Evolutionary conservation across 1,284 basidiomycete genomes (phyloP).

Genomic region (Cutaneotrichosporon cyanovorans): DNA sequence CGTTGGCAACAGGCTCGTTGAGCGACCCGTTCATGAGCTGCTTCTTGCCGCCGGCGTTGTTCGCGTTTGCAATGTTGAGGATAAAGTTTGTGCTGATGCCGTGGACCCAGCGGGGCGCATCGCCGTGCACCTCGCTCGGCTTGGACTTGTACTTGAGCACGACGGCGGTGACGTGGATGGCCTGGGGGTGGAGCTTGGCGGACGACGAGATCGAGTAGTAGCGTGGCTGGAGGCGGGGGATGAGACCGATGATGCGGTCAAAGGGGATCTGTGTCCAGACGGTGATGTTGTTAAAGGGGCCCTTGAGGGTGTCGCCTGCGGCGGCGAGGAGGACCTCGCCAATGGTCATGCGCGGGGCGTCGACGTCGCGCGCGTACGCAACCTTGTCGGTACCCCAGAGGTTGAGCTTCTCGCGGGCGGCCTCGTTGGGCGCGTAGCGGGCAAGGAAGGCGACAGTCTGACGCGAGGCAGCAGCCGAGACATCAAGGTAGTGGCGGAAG

Average conservation of each 20-base stretch:
- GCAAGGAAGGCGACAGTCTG: slow-evolving; percentile 82
- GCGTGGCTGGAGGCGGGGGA: slow-evolving; percentile 88
- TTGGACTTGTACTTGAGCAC: slow-evolving; percentile 81
- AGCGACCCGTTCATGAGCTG: slow-evolving; percentile 24
- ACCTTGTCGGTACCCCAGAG: slow-evolving; percentile 81
- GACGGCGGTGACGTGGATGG: slow-evolving; percentile 91
- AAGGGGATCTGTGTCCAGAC: slow-evolving; percentile 79
- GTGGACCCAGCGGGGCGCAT: slow-evolving; percentile 55
- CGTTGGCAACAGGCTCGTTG: neutral
- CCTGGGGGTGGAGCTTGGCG: slow-evolving; percentile 78
- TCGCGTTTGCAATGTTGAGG: slow-evolving; percentile 75
- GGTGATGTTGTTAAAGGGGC: slow-evolving; percentile 57
- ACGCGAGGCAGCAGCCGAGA: slow-evolving; percentile 84
- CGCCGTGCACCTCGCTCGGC: slow-evolving; percentile 50
- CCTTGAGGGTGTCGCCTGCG: slow-evolving; percentile 64
- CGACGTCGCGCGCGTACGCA: slow-evolving; percentile 67
- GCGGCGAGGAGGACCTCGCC: slow-evolving; percentile 80
- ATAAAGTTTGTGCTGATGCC: slow-evolving; percentile 88
- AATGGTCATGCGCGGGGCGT: slow-evolving; percentile 75
- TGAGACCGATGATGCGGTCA: slow-evolving; percentile 86
- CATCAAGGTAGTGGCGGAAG: slow-evolving; percentile 94
- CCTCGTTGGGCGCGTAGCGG: slow-evolving; percentile 76
- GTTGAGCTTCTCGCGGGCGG: slow-evolving; percentile 66
- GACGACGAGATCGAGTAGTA: slow-evolving; percentile 98
- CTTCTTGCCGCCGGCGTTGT: slow-evolving; percentile 47